Percentiles rank a stretch among this genome's conserved stretches.
phyloP scores from a whole-genome alignment of 73 alveolate species.

The Durusdinium trenchii region DNA sequence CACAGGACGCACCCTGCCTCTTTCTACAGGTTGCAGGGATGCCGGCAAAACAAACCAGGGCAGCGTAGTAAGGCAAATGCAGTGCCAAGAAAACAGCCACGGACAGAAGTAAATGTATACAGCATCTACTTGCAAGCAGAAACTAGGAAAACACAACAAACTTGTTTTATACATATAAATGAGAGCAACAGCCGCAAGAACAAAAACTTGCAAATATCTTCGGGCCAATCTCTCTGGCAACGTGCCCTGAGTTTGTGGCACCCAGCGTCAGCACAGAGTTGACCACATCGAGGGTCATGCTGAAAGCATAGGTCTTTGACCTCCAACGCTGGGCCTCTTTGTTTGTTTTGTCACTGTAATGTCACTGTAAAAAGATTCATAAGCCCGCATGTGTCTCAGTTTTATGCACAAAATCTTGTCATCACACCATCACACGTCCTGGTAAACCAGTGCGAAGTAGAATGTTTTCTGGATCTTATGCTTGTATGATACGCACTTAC shows the following conservation, averaged over 20 bases:
- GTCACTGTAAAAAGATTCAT: background rate
- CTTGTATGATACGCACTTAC: too few species aligned
- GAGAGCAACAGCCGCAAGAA: too few species aligned
- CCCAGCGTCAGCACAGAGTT: background rate
- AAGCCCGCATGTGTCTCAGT: background rate
- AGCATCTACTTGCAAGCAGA: too few species aligned
- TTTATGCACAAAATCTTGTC: background rate
- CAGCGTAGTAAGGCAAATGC: background rate
- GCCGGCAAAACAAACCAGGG: background rate
- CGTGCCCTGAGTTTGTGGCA: background rate
- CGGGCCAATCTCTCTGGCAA: too few species aligned
- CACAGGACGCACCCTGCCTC: background rate
- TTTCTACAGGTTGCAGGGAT: background rate
- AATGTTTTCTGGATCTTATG: too few species aligned
- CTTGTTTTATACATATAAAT: too few species aligned
- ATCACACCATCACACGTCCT: background rate
- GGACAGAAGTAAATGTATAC: too few species aligned
- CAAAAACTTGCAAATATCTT: too few species aligned
- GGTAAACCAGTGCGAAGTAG: too few species aligned
- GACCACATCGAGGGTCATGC: conserved; percentile 62
- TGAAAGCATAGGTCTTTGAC: conserved; percentile 57
- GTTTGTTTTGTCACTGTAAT: too few species aligned
- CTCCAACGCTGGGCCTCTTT: background rate
- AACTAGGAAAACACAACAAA: too few species aligned
- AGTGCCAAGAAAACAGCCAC: too few species aligned